A percentile compares a stretch with the other conserved stretches of the same genome.
Conservation (phyloP, 2,329 filamentous ascomycete species). For the Ophiosphaerella herpotricha region DNA sequence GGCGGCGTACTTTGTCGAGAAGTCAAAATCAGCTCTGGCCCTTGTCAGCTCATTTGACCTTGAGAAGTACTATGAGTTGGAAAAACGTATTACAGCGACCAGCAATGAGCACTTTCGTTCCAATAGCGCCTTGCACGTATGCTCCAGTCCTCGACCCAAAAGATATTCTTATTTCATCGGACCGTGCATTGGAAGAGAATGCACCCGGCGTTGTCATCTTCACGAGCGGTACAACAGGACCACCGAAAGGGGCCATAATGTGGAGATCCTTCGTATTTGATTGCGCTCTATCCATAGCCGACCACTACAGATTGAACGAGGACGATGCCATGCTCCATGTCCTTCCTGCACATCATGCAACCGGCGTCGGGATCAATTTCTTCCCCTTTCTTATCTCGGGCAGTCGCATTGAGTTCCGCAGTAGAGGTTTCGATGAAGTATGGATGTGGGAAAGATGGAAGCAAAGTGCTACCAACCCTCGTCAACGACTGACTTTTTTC, state of each 20-base stretch:
- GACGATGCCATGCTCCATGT: slow-evolving; percentile 43
- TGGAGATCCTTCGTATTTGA: slow-evolving; percentile 48
- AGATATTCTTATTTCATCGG: slow-evolving; percentile 49
- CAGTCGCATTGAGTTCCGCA: slow-evolving; percentile 41
- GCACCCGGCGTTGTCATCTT: slow-evolving; percentile 52
- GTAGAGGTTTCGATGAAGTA: slow-evolving; percentile 41
- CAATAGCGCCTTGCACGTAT: slow-evolving; percentile 43
- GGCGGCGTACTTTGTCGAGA: slow-evolving; percentile 51
- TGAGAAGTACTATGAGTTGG: slow-evolving; percentile 31
- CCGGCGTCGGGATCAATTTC: slow-evolving; percentile 43
- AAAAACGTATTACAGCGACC: slow-evolving; percentile 28
- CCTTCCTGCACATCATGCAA: slow-evolving; percentile 44
- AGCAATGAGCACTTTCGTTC: slow-evolving; percentile 43
- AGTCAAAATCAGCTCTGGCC: slow-evolving; percentile 46
- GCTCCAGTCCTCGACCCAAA: slow-evolving; percentile 32
- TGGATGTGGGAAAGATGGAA: slow-evolving; percentile 45
- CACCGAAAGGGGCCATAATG: slow-evolving; percentile 54
- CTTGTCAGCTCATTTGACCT: slow-evolving; percentile 45
- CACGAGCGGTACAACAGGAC: slow-evolving; percentile 54
- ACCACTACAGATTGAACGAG: slow-evolving; percentile 38
- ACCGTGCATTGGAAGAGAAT: slow-evolving; percentile 48
- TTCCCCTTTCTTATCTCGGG: slow-evolving; percentile 42
- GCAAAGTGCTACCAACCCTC: slow-evolving; percentile 27
- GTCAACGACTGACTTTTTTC: slow-evolving; percentile 38
- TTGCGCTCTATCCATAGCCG: slow-evolving; percentile 37